These are phyloP conservation scores for Plasmopara halstedii DNA, from an alignment of 352 stramenopile genomes.

Conservation along the genomic window DNA sequence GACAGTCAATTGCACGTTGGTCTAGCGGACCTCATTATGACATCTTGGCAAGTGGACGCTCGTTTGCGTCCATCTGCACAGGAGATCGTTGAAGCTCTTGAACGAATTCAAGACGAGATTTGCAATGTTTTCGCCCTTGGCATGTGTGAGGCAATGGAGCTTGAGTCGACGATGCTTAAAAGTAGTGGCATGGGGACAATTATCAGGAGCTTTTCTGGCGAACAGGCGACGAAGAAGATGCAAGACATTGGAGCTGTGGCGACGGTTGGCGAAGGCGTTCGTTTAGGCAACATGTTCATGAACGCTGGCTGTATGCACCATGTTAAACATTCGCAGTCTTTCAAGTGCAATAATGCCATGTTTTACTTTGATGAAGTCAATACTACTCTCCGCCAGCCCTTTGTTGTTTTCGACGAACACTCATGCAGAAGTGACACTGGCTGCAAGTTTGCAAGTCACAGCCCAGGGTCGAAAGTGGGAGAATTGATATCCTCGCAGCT, in stretches of 20 bases:
- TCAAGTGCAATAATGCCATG: constrained; percentile 26
- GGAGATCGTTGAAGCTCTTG: constrained; percentile 33
- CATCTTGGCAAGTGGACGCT: constrained; percentile 36
- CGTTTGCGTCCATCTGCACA: constrained; percentile 29
- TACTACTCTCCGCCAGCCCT: constrained; percentile 26
- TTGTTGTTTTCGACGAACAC: constrained; percentile 27
- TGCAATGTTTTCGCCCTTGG: constrained; percentile 29
- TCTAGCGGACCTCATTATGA: constrained; percentile 29
- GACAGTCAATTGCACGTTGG: constrained; percentile 23
- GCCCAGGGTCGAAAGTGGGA: constrained; percentile 17
- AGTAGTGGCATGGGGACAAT: constrained; percentile 7
- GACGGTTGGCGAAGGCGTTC: constrained; percentile 28
- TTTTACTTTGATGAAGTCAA: constrained; percentile 48
- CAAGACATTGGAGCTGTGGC: constrained; percentile 34
- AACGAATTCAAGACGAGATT: constrained; percentile 42
- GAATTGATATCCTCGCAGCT: constrained; percentile 24
- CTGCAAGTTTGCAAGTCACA: constrained; percentile 1
- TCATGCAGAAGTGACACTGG: constrained; percentile 8
- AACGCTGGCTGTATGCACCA: constrained; percentile 48
- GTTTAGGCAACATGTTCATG: constrained; percentile 53
- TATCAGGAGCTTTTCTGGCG: constrained; percentile 25
- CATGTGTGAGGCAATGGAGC: constrained; percentile 27
- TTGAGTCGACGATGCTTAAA: constrained; percentile 15
- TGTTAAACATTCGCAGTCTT: constrained; percentile 35
- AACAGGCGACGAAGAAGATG: constrained; percentile 25